Evolutionary conservation across 192 early-diverging fungal species (phyloP).

Genomic region (Podila clonocystis): DNA sequence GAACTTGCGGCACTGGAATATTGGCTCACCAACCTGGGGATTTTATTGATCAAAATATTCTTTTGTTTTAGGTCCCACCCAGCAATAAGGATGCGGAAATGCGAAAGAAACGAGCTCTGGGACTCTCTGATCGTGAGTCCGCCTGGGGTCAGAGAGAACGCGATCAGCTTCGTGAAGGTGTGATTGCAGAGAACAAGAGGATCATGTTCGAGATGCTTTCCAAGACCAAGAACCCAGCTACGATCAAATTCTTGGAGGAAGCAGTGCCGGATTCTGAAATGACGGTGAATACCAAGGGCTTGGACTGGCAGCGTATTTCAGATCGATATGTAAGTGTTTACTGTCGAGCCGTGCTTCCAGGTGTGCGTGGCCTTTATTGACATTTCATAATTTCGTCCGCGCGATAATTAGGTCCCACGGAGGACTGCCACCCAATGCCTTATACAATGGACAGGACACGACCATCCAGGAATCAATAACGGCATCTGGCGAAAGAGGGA

Average conservation of each 20-base stretch:
- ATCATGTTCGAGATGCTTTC: conserved; percentile 23
- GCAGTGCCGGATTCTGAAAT: conserved; percentile 19
- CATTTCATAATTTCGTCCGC: conserved; percentile 11
- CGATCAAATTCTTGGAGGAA: conserved; percentile 8
- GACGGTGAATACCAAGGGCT: conserved; percentile 35
- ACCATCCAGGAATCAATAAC: conserved; percentile 83
- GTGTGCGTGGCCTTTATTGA: neutral
- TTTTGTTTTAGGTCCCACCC: conserved; percentile 26
- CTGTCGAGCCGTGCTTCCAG: neutral
- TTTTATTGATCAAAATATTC: neutral
- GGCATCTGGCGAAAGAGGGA: conserved; percentile 72
- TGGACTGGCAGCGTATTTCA: conserved; percentile 41
- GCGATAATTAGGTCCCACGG: conserved; percentile 57
- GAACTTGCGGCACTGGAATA: neutral
- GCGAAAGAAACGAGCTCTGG: conserved; percentile 5
- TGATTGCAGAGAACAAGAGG: conserved; percentile 21
- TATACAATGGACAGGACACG: conserved; percentile 83
- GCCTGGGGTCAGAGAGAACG: conserved; percentile 17
- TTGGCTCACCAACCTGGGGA: neutral
- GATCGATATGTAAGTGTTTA: conserved; percentile 29
- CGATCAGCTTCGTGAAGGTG: conserved; percentile 6
- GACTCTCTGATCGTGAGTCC: neutral
- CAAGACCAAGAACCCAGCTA: neutral
- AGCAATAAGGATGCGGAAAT: conserved; percentile 23
- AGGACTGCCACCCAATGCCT: conserved; percentile 75